A percentile compares a stretch with the other conserved stretches of the same genome.
phyloP scores from a whole-genome alignment of 495 filamentous ascomycete genomes.

The Aspergillus indologenus region DNA sequence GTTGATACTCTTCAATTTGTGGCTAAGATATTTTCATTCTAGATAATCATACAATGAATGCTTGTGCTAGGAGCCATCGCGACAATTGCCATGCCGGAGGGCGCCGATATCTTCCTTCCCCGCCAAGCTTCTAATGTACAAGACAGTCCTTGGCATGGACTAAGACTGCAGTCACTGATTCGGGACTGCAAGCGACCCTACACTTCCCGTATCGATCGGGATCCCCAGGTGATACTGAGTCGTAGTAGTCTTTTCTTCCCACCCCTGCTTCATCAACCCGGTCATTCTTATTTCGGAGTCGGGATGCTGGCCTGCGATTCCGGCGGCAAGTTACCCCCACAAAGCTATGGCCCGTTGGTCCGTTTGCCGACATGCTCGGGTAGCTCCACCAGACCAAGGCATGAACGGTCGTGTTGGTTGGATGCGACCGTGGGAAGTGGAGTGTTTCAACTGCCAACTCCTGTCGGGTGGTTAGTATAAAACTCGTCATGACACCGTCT shows the following conservation, averaged over 20 bases:
- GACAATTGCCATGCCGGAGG: neutral
- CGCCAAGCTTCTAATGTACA: too few relatives aligned
- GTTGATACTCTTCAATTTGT: too few relatives aligned
- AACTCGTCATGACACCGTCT: neutral
- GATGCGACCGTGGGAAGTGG: neutral
- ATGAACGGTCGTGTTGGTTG: neutral
- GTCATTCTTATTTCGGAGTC: neutral
- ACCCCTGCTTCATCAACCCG: constrained; percentile 2
- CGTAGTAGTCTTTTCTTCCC: too few relatives aligned
- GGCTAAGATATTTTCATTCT: too few relatives aligned
- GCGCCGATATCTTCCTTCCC: neutral
- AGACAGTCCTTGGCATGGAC: neutral
- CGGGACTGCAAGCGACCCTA: neutral
- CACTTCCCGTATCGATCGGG: too few relatives aligned
- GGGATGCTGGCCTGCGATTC: neutral
- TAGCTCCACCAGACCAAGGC: constrained; percentile 3
- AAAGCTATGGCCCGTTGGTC: constrained; percentile 6
- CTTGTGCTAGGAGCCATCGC: too few relatives aligned
- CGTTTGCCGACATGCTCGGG: constrained; percentile 4
- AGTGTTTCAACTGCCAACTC: neutral
- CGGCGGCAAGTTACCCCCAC: neutral
- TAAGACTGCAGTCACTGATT: neutral
- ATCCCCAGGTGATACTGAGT: too few relatives aligned
- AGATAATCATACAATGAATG: too few relatives aligned
- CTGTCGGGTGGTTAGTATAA: neutral